Evolutionary conservation across 768 basidiomycete species (phyloP), one percentile per base, ranked within the genome.

Genomic region (Lanmaoa rubissima): DNA sequence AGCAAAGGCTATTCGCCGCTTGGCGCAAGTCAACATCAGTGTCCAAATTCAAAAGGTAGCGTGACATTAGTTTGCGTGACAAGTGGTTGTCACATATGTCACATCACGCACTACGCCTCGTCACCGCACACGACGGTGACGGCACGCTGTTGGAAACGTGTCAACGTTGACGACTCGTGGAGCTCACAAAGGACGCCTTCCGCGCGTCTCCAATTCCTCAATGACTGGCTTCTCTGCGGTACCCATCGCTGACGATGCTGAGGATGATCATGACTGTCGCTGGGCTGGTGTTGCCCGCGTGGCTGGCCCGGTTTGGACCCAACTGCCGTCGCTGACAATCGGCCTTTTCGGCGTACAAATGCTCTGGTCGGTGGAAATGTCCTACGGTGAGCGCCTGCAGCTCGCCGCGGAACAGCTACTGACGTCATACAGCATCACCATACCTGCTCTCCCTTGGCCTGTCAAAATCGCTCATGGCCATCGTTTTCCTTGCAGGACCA

Each of bases 321-420:
- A 82, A 46, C 71, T 90, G 28, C 88, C 90, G 1, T 77, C 80
- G 3, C 71, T 96, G 39, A 95, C 93, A 0, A 65, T 94, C 8
- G 89, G 91, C 1, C 74, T 95, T 50, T 72, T 93, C 3, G 94
- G 94, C 7, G 85, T 95, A 1, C 90, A 92, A 69, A 84, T 93
- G 58, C 83, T 96, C 46, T 97, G 95, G 95, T 89, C 88, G 1
- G 87, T 96, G 13, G 94, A 97, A 67, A 94, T 97, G 92, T 88
- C 91, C 0, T 94, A 96, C 59, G 92, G 90, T 64, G 53, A 36
- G 64, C 48, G 12, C 48, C n/a, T 35, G 19, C 34, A 9, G 2
- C 13, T 39, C 34, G 14, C 43, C 19, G 24, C 21, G 7, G 50
- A 10, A 10, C 16, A 19, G n/a, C 45, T 12, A 14, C 61, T 60